These are phyloP conservation scores for Madurella mycetomatis DNA, from an alignment of 2,329 filamentous ascomycete species.

Conservation along the genomic window DNA sequence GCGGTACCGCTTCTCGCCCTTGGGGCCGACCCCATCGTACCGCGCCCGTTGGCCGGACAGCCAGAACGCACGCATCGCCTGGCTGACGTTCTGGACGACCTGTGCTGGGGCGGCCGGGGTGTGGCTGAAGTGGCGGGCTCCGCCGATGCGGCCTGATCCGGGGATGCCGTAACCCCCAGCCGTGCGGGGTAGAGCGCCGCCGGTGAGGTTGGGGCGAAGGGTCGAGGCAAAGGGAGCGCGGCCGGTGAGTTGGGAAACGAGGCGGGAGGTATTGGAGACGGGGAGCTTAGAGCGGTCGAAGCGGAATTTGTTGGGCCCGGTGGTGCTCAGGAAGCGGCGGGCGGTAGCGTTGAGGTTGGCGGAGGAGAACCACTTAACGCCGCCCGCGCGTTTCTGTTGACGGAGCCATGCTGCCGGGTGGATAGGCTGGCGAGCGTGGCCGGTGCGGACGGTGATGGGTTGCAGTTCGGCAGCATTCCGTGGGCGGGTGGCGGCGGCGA, in stretches of 20 bases:
- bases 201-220: slow-evolving; percentile 86
- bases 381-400: slow-evolving; percentile 43
- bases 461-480: slow-evolving; percentile 42
- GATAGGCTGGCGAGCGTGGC: slow-evolving; percentile 45
- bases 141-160: slow-evolving; percentile 65
- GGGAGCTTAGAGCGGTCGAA: slow-evolving; percentile 48
- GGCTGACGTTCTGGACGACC: slow-evolving; percentile 91
- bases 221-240: slow-evolving; percentile 83
- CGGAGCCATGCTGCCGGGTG: slow-evolving; percentile 48
- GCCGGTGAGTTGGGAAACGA: slow-evolving; percentile 59
- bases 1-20: slow-evolving; percentile 75
- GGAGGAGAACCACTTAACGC: slow-evolving; percentile 47
- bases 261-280: slow-evolving; percentile 45
- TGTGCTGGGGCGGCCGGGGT: slow-evolving; percentile 79
- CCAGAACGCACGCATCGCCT: slow-evolving; percentile 86
- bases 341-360: slow-evolving; percentile 42
- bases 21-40: slow-evolving; percentile 71
- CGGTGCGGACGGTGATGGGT: slow-evolving; percentile 41
- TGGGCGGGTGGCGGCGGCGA: slow-evolving; percentile 42
- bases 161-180: slow-evolving; percentile 80
- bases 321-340: slow-evolving; percentile 50
- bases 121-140: slow-evolving; percentile 85
- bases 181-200: slow-evolving; percentile 75
- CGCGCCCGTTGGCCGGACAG: slow-evolving; percentile 85
- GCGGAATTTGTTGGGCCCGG: slow-evolving; percentile 34